Evolutionary conservation across 139 green algal genomes (phyloP), one percentile per base, ranked within the genome.

Genomic region (Micromonas pusilla): DNA sequence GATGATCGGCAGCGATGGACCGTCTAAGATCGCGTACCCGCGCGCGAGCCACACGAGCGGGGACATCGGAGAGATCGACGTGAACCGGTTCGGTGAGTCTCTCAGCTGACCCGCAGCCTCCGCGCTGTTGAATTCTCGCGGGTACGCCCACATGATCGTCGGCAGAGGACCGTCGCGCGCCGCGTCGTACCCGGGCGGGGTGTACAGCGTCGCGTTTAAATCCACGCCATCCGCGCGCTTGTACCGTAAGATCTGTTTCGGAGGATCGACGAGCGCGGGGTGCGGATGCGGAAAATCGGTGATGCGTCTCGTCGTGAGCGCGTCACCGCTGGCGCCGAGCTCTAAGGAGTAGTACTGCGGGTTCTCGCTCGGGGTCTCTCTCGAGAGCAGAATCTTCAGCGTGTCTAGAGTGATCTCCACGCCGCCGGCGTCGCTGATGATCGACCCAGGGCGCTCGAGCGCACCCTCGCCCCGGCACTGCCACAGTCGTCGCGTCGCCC

Each of bases 251-350:
- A 97, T 91, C 85, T 94, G 86, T 26, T 93, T 94, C 52, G 90
- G 87, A 70, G 97, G 80, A 76, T 92, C 92, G 0, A 82, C 80
- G 45, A 99, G 87, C 83, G 91, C 83, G 45, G 93, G 94, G 87
- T 98, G 93, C 16, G 95, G 95, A 87, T 99, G 95, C 39, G 95
- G 95, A 83, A 94, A 97, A 76, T 93, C 62, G 13, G 91, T 94
- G 33, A 99, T 86, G 73, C 87, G 85, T 0, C 78, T 82, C 82
- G 92, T 85, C 26, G 63, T 20, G 33, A 26, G 30, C 25, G 63
- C 4, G 26, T 5, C 33, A 39, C 38, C 57, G 57, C 33, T 25
- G 1, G 16, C 68, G 74, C 52, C 6, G 25, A 75, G 31, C 57
- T 67, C 32, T 68, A 62, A 32, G 74, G 36, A 63, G 72, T 64